Evolutionary conservation across 140 eudicot genomes (phyloP).

Genomic region (Bidens hawaiensis): DNA sequence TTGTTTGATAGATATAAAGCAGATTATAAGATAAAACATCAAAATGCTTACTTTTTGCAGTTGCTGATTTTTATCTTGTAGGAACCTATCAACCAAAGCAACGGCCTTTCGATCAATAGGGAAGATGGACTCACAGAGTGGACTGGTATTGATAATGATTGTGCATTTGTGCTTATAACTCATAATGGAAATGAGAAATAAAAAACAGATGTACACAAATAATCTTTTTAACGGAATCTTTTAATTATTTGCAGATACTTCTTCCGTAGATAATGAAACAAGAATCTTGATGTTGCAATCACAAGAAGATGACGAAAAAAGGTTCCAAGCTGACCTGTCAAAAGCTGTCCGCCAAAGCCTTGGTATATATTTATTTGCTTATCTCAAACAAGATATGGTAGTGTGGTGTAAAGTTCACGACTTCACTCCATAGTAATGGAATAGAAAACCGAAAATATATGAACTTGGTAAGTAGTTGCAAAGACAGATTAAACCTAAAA

Average conservation of each 20-base stretch:
- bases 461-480: too few species aligned
- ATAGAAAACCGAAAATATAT: too few species aligned
- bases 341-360: conserved; percentile 94
- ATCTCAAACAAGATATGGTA: not conserved
- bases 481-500: too few species aligned
- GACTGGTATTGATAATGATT: conserved; percentile 36
- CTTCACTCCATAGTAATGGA: too few species aligned
- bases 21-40: not conserved
- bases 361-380: conserved; percentile 47
- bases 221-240: too few species aligned
- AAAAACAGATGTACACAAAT: too few species aligned
- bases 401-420: too few species aligned
- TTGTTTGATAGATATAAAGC: too few species aligned
- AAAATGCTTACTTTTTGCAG: conserved; percentile 5
- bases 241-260: conserved; percentile 25
- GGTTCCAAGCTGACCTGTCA: conserved; percentile 90
- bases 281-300: conserved; percentile 47
- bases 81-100: conserved; percentile 34
- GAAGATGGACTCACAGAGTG: conserved; percentile 34
- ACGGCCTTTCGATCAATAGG: conserved; percentile 21
- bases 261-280: conserved; percentile 39
- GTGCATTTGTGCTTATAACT: conserved; percentile 3
- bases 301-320: conserved; percentile 82
- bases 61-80: conserved; percentile 3
- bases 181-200: not conserved